phyloP scores from a whole-genome alignment of 805 yeast species.

The Schizosaccharomyces osmophilus region DNA sequence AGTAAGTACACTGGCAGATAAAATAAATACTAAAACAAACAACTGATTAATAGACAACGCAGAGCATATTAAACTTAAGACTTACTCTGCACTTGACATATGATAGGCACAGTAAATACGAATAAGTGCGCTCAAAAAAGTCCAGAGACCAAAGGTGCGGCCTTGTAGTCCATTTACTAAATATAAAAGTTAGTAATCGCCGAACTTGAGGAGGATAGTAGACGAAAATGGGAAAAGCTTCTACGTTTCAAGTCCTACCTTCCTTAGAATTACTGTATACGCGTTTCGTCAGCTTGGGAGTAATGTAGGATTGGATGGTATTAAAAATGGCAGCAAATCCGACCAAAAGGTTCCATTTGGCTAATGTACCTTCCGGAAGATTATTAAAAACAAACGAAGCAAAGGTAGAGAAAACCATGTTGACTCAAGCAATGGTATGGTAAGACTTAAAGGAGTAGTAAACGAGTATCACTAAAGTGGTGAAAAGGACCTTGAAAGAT shows the following conservation, averaged over 20 bases:
- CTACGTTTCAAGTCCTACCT: conserved; percentile 17
- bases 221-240: not conserved
- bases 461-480: too few species aligned
- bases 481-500: too few species aligned
- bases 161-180: conserved; percentile 40
- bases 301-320: conserved; percentile 62
- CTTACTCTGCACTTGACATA: conserved; percentile 30
- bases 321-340: conserved; percentile 83
- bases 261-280: conserved; percentile 48
- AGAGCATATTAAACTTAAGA: not conserved
- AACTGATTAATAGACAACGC: not conserved
- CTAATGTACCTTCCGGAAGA: conserved; percentile 26
- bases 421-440: not conserved
- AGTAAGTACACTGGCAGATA: conserved; percentile 54
- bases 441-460: not conserved
- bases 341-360: conserved; percentile 57
- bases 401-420: too few species aligned
- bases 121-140: conserved; percentile 59
- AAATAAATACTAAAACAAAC: conserved; percentile 28
- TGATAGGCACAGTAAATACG: conserved; percentile 73
- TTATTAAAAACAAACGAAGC: not conserved
- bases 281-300: conserved; percentile 45
- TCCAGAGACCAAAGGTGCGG: conserved; percentile 98
- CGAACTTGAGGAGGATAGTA: not conserved
- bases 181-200: not conserved